These are phyloP conservation scores for Saturnispora dispora DNA, from an alignment of 805 yeast genomes.

Conservation along the genomic window DNA sequence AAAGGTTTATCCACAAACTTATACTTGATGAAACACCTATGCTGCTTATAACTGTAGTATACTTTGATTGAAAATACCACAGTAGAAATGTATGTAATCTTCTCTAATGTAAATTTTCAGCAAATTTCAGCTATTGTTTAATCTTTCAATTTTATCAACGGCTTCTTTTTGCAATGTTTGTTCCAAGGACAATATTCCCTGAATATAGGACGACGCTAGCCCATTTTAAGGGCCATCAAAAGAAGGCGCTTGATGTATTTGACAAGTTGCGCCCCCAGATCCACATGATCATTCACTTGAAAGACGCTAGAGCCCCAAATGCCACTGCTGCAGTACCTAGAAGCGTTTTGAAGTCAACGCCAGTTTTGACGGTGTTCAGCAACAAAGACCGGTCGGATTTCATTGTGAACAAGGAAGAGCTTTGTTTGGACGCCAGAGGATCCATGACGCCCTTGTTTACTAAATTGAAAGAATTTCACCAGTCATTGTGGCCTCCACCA, in stretches of 20 bases:
- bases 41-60: no score
- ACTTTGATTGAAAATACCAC: no score
- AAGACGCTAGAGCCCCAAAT: slow-evolving; percentile 87
- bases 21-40: no score
- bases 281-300: slow-evolving; percentile 71
- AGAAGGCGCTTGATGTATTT: slow-evolving; percentile 62
- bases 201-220: slow-evolving; percentile 58
- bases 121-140: background rate
- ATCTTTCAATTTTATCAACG: background rate
- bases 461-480: slow-evolving; percentile 37
- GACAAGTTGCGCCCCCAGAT: slow-evolving; percentile 66
- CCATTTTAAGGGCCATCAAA: slow-evolving; percentile 88
- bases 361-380: slow-evolving; percentile 43
- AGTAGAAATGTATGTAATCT: background rate
- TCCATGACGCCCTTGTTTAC: slow-evolving; percentile 35
- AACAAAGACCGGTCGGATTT: slow-evolving; percentile 52
- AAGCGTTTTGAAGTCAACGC: slow-evolving; percentile 2
- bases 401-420: background rate
- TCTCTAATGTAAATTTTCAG: background rate
- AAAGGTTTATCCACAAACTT: no score
- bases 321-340: slow-evolving; percentile 37
- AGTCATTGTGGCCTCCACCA: slow-evolving; percentile 52
- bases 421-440: slow-evolving; percentile 35
- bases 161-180: slow-evolving; percentile 29
- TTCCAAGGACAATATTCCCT: slow-evolving; percentile 70